phyloP scores from a whole-genome alignment of 2,329 filamentous ascomycete species.

The Metarhizium robertsii region DNA sequence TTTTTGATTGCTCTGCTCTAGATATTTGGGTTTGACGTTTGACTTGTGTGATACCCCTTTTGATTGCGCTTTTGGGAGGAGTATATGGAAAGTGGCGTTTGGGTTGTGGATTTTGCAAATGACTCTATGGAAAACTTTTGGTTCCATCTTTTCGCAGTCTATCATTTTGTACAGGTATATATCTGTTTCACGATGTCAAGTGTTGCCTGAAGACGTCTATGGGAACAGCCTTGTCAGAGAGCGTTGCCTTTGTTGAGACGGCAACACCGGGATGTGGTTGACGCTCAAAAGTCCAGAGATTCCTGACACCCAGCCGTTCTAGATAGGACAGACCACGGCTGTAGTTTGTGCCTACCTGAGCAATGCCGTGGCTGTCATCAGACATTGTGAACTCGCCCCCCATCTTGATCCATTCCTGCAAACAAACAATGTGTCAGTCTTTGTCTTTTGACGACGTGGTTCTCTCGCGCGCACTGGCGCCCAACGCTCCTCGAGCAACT shows the following conservation, averaged over 20 bases:
- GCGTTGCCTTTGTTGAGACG: constrained; percentile 20
- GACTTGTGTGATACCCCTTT: constrained; percentile 15
- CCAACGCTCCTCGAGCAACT: constrained; percentile 2
- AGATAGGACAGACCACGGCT: constrained; percentile 60
- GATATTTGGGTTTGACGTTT: constrained; percentile 1
- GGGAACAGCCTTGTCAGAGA: constrained; percentile 35
- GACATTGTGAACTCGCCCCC: constrained; percentile 82
- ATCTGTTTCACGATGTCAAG: constrained; percentile 12
- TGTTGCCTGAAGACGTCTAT: constrained; percentile 28
- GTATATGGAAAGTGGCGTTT: background rate
- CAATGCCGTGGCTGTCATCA: constrained; percentile 87
- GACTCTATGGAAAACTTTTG: constrained; percentile 14
- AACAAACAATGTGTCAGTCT: constrained; percentile 2
- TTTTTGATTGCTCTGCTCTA: constrained; percentile 1
- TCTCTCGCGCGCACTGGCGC: too few relatives aligned
- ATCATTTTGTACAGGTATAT: background rate
- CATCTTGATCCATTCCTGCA: constrained; percentile 60
- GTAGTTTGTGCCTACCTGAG: constrained; percentile 84
- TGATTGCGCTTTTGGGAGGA: background rate
- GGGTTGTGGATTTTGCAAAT: background rate
- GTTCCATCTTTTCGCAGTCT: constrained; percentile 6
- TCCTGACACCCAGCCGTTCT: constrained; percentile 51
- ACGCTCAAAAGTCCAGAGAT: constrained; percentile 49
- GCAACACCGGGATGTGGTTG: constrained; percentile 18
- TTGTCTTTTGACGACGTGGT: too few relatives aligned